phyloP scores from a whole-genome alignment of 73 alveolate genomes.

The Paramecium primaurelia region DNA sequence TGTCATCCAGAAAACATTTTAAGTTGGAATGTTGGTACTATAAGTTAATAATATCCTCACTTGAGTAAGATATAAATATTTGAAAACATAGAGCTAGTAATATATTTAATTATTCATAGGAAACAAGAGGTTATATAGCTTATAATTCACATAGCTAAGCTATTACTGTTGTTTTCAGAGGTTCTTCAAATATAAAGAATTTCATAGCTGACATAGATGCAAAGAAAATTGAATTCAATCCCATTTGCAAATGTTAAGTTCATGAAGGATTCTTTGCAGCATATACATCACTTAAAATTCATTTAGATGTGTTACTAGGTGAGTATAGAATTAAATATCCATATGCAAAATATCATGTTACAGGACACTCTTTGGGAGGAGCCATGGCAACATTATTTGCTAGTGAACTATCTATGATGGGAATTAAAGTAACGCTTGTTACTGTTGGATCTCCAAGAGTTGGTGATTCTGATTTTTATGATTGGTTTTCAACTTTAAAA shows the following conservation, averaged over 20 bases:
- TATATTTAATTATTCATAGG: neutral
- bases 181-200: neutral
- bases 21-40: conserved; percentile 44
- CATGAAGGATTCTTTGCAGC: conserved; percentile 15
- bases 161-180: neutral
- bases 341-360: neutral
- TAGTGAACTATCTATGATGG: neutral
- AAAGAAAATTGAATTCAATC: neutral
- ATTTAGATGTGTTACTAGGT: neutral
- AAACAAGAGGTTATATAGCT: neutral
- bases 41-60: conserved; percentile 19
- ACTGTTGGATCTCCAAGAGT: conserved; percentile 62
- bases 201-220: neutral
- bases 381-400: conserved; percentile 56
- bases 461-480: conserved; percentile 47
- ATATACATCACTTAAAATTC: neutral
- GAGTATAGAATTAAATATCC: conserved; percentile 29
- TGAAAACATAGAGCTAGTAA: neutral
- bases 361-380: conserved; percentile 56
- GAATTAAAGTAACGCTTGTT: neutral
- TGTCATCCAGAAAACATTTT: conserved; percentile 28
- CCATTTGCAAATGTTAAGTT: neutral
- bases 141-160: neutral
- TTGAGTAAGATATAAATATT: neutral
- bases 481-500: neutral